A percentile compares a stretch with the other conserved stretches of the same genome.
phyloP scores from a whole-genome alignment of 768 basidiomycete species.

The Favolaschia claudopus region DNA sequence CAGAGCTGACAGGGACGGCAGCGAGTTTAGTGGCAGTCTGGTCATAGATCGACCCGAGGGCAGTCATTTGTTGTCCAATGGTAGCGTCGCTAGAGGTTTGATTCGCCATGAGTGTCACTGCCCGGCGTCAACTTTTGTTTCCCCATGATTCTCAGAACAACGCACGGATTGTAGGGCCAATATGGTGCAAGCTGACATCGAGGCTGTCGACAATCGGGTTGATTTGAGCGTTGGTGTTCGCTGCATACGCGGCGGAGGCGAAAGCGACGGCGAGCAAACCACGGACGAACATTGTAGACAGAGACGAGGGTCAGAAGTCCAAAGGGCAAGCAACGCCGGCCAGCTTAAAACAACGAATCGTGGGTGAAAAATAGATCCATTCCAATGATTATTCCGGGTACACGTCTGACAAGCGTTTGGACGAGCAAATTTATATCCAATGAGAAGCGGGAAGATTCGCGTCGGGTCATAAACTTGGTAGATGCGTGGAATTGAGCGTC shows the following conservation, averaged over 20 bases:
- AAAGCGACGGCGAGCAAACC: conserved; percentile 34
- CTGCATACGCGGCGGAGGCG: conserved; percentile 39
- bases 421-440: conserved; percentile 8
- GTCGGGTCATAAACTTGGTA: background rate
- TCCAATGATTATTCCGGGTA: background rate
- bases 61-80: conserved; percentile 35
- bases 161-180: conserved; percentile 37
- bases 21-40: conserved; percentile 30
- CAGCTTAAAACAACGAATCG: conserved; percentile 8
- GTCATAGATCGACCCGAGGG: conserved; percentile 36
- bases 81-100: conserved; percentile 39
- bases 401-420: background rate
- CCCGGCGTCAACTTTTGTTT: background rate
- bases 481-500: background rate
- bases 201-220: conserved; percentile 35
- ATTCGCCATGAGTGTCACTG: conserved; percentile 40
- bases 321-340: background rate
- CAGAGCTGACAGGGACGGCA: conserved; percentile 36
- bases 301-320: background rate
- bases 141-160: background rate
- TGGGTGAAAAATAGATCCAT: conserved; percentile 17
- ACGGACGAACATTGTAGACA: conserved; percentile 39
- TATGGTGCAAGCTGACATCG: conserved; percentile 29
- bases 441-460: conserved; percentile 7
- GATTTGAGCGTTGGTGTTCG: conserved; percentile 43